A percentile compares a stretch with the other conserved stretches of the same genome.
These are phyloP conservation scores for Trichomonascaceae sp. DNA, from an alignment of 1,139 yeast genomes.

Conservation along the genomic window DNA sequence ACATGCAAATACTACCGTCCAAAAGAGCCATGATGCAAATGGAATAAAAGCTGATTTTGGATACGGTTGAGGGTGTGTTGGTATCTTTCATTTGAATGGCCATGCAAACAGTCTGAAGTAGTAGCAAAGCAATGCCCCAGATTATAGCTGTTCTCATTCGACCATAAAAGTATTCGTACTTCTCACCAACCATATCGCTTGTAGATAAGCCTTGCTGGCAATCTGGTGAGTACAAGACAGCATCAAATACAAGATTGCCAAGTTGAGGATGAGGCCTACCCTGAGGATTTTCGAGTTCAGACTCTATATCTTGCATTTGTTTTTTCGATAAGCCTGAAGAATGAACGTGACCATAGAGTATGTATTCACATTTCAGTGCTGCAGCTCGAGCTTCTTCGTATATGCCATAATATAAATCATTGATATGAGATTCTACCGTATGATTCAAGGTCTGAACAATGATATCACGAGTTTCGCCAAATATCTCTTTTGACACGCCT, in stretches of 20 bases:
- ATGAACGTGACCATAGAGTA: slow-evolving; percentile 61
- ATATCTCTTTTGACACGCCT: slow-evolving; percentile 26
- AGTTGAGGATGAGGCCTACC: slow-evolving; percentile 65
- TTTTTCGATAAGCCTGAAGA: slow-evolving; percentile 49
- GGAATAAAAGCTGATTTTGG: slow-evolving; percentile 61
- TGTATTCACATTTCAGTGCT: slow-evolving; percentile 58
- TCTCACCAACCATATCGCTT: slow-evolving; percentile 48
- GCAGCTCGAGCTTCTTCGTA: slow-evolving; percentile 19
- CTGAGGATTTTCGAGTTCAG: slow-evolving; percentile 61
- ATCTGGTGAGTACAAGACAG: slow-evolving; percentile 77
- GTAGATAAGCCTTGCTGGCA: slow-evolving; percentile 59
- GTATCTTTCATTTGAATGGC: slow-evolving; percentile 64
- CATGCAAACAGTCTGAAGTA: slow-evolving; percentile 44
- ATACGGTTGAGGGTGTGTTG: slow-evolving; percentile 73
- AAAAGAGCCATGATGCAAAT: slow-evolving; percentile 49
- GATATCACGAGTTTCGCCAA: slow-evolving; percentile 37
- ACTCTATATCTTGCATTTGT: slow-evolving; percentile 58
- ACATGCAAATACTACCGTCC: slow-evolving; percentile 64
- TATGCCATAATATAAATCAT: slow-evolving; percentile 22
- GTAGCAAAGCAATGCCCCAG: slow-evolving; percentile 42
- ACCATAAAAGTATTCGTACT: slow-evolving; percentile 47
- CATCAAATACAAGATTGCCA: slow-evolving; percentile 53
- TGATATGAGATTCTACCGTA: slow-evolving; percentile 28
- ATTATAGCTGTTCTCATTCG: slow-evolving; percentile 27
- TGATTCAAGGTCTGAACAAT: slow-evolving; percentile 39